Base-by-base conservation (phyloP, 129 eudicot genomes). In the Tagetes patula region DNA sequence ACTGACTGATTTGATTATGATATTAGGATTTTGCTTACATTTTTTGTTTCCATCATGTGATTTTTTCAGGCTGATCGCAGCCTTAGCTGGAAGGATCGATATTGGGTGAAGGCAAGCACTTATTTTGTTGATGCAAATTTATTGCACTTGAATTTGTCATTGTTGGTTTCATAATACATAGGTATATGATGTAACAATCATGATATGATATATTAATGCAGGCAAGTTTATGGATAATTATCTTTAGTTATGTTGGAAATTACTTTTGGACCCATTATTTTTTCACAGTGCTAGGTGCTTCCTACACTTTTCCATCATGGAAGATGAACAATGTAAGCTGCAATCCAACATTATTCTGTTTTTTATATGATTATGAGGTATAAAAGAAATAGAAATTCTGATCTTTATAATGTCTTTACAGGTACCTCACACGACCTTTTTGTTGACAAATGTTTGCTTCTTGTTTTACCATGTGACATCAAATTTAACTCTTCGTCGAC, bases 181-280 rank as follows among this genome's bases (percentile, higher is more conserved):
- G 34, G 67, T 58, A 42, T 47, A 45, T 59, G 43, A 32, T 59
- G 33, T 42, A 59, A 7, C 42, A 36, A 63, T 39, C 63, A 20
- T 34, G 47, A 50, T 5, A 8, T 53, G 69, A 9, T 64, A 41
- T 73, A 7, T 53, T 78, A 66, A 70, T 74, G 77, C 91, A 93
- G 98, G 96, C 98, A 72, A 90, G 85, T 86, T 73, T 93, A 69
- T 93, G 96, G 96, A 89, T 87, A 78, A 58, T 79, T 27, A 81
- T 93, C 45, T 93, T 93, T 75, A 86, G 96, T 75, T 93, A 90
- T 64, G 98, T 93, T 61, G 98, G 96, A 4, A 93, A 90, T 81
- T 90, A 93, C 84, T 90, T 93, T 83, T 93, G 98, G 96, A 93
- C 98, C 48, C 98, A 93, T 80, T 93, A 93, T 75, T 93, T 93